A percentile compares a stretch with the other conserved stretches of the same genome.
phyloP scores from a whole-genome alignment of 768 basidiomycete species.

The Albatrellus ellisii region DNA sequence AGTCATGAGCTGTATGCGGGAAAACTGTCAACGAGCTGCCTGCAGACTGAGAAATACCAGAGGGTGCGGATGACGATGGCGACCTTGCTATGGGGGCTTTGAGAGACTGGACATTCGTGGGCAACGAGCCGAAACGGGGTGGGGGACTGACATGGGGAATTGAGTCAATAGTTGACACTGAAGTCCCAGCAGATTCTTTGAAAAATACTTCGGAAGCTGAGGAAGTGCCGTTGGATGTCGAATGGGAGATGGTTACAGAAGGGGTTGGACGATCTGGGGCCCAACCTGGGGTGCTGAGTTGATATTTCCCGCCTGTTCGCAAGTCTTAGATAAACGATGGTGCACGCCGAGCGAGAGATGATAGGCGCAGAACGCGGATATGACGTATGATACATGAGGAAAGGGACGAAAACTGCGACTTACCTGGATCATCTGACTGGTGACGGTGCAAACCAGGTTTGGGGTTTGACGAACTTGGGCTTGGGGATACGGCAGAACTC shows the following conservation, averaged over 20 bases:
- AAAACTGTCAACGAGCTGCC: no score
- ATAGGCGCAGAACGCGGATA: conserved; percentile 1
- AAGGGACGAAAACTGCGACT: conserved; percentile 5
- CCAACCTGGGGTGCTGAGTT: no score
- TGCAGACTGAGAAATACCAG: neutral
- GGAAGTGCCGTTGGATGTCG: no score
- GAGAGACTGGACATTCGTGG: neutral
- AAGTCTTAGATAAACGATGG: no score
- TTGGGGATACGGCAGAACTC: conserved; percentile 11
- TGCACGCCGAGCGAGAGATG: neutral
- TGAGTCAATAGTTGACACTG: no score
- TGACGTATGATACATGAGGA: neutral
- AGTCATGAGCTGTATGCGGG: no score
- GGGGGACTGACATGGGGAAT: neutral
- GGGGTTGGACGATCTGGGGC: no score
- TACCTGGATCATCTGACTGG: conserved; percentile 24
- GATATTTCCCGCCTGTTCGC: no score
- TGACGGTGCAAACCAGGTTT: conserved; percentile 2
- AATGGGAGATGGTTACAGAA: no score
- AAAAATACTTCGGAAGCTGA: no score
- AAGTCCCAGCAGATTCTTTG: no score
- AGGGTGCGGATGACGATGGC: conserved; percentile 1
- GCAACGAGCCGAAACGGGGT: conserved; percentile 1
- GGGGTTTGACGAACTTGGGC: conserved; percentile 3
- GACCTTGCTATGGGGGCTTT: no score